These are phyloP conservation scores for Toxicodendron radicans DNA, from an alignment of 345 rosid species.

Conservation along the genomic window DNA sequence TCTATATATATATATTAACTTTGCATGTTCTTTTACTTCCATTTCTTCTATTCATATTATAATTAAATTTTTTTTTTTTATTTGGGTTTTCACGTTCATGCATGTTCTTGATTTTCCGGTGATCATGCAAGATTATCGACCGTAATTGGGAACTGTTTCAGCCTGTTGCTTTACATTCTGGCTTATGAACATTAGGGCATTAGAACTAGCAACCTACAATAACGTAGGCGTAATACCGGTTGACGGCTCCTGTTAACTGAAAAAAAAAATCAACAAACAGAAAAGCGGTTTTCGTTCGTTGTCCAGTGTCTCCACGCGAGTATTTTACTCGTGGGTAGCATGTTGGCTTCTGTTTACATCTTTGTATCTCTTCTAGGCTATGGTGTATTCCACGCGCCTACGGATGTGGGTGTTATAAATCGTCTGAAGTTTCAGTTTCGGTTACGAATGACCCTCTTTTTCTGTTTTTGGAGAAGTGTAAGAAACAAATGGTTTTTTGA, in stretches of 20 bases:
- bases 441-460: not conserved
- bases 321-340: not conserved
- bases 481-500: not conserved
- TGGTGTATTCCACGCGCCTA: not conserved
- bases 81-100: not conserved
- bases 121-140: slow-evolving; percentile 3
- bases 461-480: not conserved
- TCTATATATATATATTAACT: no score
- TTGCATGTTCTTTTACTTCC: not conserved
- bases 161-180: no score
- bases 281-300: slow-evolving; percentile 28
- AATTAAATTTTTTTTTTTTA: not conserved
- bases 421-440: not conserved
- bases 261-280: slow-evolving; percentile 21
- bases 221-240: not conserved
- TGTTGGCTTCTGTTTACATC: not conserved
- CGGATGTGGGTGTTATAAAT: not conserved
- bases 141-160: not conserved
- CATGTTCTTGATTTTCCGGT: slow-evolving; percentile 19
- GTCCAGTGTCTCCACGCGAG: not conserved
- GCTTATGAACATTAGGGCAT: not conserved
- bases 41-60: no score
- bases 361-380: not conserved
- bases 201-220: not conserved
- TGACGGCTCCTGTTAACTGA: not conserved